Base-by-base conservation (phyloP, 2,329 filamentous ascomycete genomes). In the Didymella pinodella region DNA sequence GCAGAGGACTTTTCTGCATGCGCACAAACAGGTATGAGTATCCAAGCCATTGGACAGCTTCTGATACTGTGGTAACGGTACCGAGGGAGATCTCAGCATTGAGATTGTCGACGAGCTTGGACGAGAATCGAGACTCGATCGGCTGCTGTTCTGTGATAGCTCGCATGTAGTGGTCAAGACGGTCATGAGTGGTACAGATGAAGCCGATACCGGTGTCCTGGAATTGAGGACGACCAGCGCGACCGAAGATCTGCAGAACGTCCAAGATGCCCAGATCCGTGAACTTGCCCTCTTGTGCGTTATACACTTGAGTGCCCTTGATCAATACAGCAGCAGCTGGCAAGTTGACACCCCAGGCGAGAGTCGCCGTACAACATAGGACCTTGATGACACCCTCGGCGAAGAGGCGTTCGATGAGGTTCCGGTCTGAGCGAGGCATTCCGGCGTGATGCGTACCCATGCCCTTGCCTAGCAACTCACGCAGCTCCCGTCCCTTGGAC, bases 261-360 rank as follows among this genome's bases (percentile, higher is more conserved):
- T 99, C 95, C 2, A 99, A 84, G 65, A 99, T 99, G 3, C 95
- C 94, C 5, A 99, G 84, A 72, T 99, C 95, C 20, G 97, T 90
- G 68, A 97, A 98, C 77, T 96, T 97, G 77, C 95, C 95, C 51
- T 96, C 94, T 75, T 97, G 92, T 0, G 95, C 90, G 75, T 93
- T 98, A 79, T 99, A 99, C 0, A 99, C 86, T 73, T 98, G 94
- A 0, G 95, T 99, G 16, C 95, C 95, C 76, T 99, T 99, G 84
- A 99, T 99, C 52, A 99, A 86, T 49, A 99, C 95, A 0, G 95
- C 96, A 0, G 95, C 95, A 32, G 95, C 95, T 0, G 95, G 95
- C 77, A 99, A 86, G 77, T 99, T 99, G 74, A 99, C 94, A 88
- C 95, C 95, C 95, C 95, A 99, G 0, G 95, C 95, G 26, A 99